Conservation (phyloP, 495 filamentous ascomycete species). For the Penicillium longicatenatum region DNA sequence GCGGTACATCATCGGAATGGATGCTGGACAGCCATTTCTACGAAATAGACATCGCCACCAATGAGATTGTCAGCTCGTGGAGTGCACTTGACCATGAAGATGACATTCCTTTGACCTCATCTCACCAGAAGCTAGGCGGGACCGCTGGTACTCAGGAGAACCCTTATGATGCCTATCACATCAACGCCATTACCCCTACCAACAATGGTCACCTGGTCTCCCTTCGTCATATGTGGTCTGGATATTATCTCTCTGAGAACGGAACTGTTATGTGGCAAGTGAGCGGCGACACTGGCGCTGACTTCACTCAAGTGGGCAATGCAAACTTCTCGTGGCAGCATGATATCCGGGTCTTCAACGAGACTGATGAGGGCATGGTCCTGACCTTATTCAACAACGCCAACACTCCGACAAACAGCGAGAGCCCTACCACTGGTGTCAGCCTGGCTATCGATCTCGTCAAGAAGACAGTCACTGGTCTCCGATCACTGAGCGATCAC, state of each 20-base stretch:
- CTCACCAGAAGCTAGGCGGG: slow-evolving; percentile 22
- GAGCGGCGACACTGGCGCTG: slow-evolving; percentile 41
- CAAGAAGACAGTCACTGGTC: slow-evolving; percentile 18
- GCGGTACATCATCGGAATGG: slow-evolving; percentile 47
- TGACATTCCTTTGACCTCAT: slow-evolving; percentile 24
- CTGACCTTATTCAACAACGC: slow-evolving; percentile 34
- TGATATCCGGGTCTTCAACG: slow-evolving; percentile 22
- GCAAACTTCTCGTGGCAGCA: slow-evolving; percentile 37
- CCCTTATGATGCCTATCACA: slow-evolving; percentile 45
- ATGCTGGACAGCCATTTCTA: slow-evolving; percentile 52
- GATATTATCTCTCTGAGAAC: slow-evolving; percentile 30
- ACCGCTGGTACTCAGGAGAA: slow-evolving; percentile 23
- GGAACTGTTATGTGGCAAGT: slow-evolving; percentile 43
- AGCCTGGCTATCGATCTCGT: slow-evolving; percentile 26
- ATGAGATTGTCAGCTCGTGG: slow-evolving; percentile 39
- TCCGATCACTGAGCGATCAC: slow-evolving; percentile 25
- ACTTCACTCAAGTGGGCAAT: slow-evolving; percentile 29
- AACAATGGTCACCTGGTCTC: slow-evolving; percentile 41
- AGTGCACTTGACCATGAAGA: slow-evolving; percentile 26
- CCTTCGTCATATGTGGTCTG: slow-evolving; percentile 39
- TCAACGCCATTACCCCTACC: slow-evolving; percentile 39
- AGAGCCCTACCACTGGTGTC: slow-evolving; percentile 27
- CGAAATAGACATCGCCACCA: slow-evolving; percentile 46
- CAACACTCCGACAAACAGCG: slow-evolving; percentile 20
- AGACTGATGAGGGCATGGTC: slow-evolving; percentile 20